phyloP scores from a whole-genome alignment of 1,139 yeast species.

The Meyerozyma smithsonii region DNA sequence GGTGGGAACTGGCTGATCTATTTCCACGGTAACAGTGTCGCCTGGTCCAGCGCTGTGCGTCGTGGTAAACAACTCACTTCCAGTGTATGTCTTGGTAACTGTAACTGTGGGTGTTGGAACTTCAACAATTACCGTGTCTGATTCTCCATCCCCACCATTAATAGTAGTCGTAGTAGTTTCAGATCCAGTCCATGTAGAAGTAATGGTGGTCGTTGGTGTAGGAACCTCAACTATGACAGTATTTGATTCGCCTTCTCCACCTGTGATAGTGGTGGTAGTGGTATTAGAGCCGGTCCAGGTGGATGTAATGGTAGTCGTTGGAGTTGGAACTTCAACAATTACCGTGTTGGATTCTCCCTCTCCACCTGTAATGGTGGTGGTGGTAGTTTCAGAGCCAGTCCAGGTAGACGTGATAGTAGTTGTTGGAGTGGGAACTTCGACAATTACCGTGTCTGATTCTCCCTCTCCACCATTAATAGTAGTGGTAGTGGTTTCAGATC shows the following conservation, averaged over 20 bases:
- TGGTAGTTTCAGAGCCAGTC: conserved; percentile 14
- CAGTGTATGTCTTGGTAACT: conserved; percentile 5
- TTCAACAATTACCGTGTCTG: conserved; percentile 6
- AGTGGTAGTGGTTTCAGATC: conserved; percentile 6
- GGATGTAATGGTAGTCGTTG: conserved; percentile 5
- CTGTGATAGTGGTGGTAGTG: conserved; percentile 6
- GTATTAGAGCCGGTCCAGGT: conserved; percentile 3
- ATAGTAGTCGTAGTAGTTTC: conserved; percentile 7
- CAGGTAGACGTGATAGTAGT: conserved; percentile 15
- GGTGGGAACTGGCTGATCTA: conserved; percentile 6
- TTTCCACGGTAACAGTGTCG: conserved; percentile 3
- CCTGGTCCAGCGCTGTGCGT: conserved; percentile 16
- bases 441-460: conserved; percentile 14
- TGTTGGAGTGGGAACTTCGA: conserved; percentile 17
- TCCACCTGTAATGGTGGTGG: conserved; percentile 14
- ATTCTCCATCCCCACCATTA: conserved; percentile 9
- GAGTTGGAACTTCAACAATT: conserved; percentile 7
- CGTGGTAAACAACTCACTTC: conserved; percentile 6
- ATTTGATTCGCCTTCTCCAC: conserved; percentile 7
- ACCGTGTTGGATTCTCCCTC: conserved; percentile 10
- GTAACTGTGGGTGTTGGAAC: conserved; percentile 11
- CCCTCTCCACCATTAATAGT: conserved; percentile 6
- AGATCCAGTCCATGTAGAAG: conserved; percentile 7
- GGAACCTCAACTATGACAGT: conserved; percentile 14
- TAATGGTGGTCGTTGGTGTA: conserved; percentile 10